These are phyloP conservation scores for Herpetomonas samuelpessoai DNA, from an alignment of 208 protist genomes.

Conservation along the genomic window DNA sequence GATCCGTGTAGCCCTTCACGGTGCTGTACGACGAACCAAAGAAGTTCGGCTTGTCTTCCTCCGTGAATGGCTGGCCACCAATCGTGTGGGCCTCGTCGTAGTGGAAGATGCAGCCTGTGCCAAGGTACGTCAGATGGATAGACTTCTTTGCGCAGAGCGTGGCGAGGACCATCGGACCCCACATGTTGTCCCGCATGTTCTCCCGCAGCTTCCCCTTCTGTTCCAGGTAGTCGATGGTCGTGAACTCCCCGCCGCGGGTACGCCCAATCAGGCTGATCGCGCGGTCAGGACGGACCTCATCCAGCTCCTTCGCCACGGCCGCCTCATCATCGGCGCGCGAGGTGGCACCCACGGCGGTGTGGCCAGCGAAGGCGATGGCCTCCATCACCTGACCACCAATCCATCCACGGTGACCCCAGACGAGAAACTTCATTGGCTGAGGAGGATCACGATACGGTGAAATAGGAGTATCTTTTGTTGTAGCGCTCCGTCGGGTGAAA, in stretches of 20 bases:
- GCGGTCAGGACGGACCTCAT: constrained; percentile 30
- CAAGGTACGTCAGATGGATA: constrained; percentile 54
- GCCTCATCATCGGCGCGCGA: constrained; percentile 37
- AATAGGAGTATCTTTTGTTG: too few relatives aligned
- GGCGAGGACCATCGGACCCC: constrained; percentile 37
- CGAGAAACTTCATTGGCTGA: constrained; percentile 51
- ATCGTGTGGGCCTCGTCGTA: constrained; percentile 43
- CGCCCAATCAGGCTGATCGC: constrained; percentile 45
- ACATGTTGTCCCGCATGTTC: constrained; percentile 56
- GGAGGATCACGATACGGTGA: too few relatives aligned
- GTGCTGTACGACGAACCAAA: constrained; percentile 61
- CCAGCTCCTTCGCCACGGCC: constrained; percentile 26
- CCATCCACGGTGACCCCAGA: constrained; percentile 51
- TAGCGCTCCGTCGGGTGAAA: too few relatives aligned
- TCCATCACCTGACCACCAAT: constrained; percentile 49
- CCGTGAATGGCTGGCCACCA: constrained; percentile 27
- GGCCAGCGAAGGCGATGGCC: constrained; percentile 17
- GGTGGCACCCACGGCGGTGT: constrained; percentile 32
- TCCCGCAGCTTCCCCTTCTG: constrained; percentile 50
- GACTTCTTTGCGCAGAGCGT: constrained; percentile 16
- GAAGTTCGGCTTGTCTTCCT: constrained; percentile 44
- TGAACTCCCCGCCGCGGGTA: constrained; percentile 34
- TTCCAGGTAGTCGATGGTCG: constrained; percentile 61
- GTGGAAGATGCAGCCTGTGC: constrained; percentile 66
- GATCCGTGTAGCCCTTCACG: constrained; percentile 59